phyloP scores from a whole-genome alignment of 768 basidiomycete genomes.

The Solioccasus polychromus region DNA sequence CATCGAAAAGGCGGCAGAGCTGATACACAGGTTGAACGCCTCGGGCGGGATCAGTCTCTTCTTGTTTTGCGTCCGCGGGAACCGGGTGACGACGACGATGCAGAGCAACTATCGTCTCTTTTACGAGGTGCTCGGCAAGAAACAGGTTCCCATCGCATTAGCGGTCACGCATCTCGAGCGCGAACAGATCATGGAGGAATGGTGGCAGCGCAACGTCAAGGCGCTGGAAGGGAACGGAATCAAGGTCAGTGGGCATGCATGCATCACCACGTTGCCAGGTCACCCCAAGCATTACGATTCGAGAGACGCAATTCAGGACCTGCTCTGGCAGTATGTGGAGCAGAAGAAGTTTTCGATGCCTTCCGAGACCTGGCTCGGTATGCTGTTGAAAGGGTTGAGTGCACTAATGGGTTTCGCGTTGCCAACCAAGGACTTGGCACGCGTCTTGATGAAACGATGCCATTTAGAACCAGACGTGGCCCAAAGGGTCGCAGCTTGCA shows the following conservation, averaged over 20 bases:
- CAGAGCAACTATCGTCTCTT: slow-evolving; percentile 35
- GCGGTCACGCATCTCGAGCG: slow-evolving; percentile 39
- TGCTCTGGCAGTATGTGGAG: slow-evolving; percentile 21
- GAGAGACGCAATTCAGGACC: slow-evolving; percentile 16
- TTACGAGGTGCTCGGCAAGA: slow-evolving; percentile 38
- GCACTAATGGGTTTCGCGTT: slow-evolving; percentile 13
- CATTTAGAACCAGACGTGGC: slow-evolving; percentile 22
- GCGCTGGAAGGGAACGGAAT: slow-evolving; percentile 20
- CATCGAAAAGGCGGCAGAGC: slow-evolving; percentile 25
- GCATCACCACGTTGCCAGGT: slow-evolving; percentile 24
- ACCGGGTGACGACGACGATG: slow-evolving; percentile 25
- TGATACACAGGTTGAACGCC: slow-evolving; percentile 30
- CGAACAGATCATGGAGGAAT: slow-evolving; percentile 28
- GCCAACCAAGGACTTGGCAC: slow-evolving; percentile 18
- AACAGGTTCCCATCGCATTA: slow-evolving; percentile 37
- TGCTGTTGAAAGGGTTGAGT: slow-evolving; percentile 19
- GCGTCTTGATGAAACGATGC: slow-evolving; percentile 25
- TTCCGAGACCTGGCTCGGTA: slow-evolving; percentile 20
- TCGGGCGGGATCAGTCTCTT: slow-evolving; percentile 30
- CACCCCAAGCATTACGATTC: slow-evolving; percentile 22
- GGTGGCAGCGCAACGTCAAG: slow-evolving; percentile 29
- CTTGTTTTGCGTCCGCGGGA: slow-evolving; percentile 33
- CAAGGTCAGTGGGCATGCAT: slow-evolving; percentile 24
- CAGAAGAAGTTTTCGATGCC: slow-evolving; percentile 25
- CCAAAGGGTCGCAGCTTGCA: slow-evolving; percentile 21